A percentile compares a stretch with the other conserved stretches of the same genome.
These are phyloP conservation scores for Colletotrichum gloeosporioides DNA, from an alignment of 2,329 filamentous ascomycete genomes.

Conservation along the genomic window DNA sequence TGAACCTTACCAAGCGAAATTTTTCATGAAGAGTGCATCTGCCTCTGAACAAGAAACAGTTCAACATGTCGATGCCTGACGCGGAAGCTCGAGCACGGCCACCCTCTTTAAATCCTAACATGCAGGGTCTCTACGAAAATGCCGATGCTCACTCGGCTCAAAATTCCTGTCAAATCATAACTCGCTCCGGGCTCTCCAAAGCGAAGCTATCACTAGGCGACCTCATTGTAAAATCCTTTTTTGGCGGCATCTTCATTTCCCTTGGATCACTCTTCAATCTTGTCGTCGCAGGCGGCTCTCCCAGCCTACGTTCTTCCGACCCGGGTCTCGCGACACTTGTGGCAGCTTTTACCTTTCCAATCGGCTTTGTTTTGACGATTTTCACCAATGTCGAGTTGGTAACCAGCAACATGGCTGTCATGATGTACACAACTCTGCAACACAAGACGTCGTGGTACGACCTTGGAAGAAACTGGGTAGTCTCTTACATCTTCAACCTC, in stretches of 20 bases:
- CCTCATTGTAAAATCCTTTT: neutral
- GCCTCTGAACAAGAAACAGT: neutral
- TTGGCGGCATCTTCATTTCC: slow-evolving; percentile 6
- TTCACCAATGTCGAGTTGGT: slow-evolving; percentile 1
- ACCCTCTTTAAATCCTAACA: neutral
- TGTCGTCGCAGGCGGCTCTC: neutral
- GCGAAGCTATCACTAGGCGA: neutral
- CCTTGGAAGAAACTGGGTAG: neutral
- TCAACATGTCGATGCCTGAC: neutral
- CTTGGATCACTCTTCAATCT: neutral
- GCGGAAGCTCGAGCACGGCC: neutral
- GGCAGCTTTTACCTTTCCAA: neutral
- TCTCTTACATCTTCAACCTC: neutral
- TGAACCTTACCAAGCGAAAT: accelerated
- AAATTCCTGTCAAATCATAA: neutral
- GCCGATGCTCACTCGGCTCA: neutral
- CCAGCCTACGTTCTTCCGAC: neutral
- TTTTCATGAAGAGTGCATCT: neutral
- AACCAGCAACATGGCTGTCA: slow-evolving; percentile 6
- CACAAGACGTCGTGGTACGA: neutral
- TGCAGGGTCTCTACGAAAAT: neutral
- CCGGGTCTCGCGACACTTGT: neutral
- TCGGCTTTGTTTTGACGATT: neutral
- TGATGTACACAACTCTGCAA: neutral
- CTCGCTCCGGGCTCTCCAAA: neutral